Evolutionary conservation across 768 basidiomycete genomes (phyloP), one percentile per base, ranked within the genome.

Genomic region (Tephrocybe rancida): DNA sequence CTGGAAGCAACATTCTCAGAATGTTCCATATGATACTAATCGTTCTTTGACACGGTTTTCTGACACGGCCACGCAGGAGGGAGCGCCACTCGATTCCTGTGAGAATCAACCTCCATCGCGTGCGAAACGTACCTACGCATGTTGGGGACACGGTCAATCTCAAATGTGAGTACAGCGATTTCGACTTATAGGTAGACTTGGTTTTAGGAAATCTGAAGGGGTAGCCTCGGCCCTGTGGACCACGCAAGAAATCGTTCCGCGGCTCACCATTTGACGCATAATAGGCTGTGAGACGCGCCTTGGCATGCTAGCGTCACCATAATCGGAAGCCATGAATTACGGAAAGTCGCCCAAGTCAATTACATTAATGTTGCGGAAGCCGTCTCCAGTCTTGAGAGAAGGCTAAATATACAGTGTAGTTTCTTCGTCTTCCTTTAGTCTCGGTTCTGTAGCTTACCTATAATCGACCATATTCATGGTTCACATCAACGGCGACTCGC

Each of bases 401-500:
- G 2, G 25, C 26, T 30, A 52, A 45, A 38, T 32, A 45, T 29
- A 46, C 27, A 11, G 44, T 46, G 11, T 30, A 26, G 5, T 13
- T 25, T 22, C 24, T 24, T 38, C 35, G n/a, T n/a, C n/a, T n/a
- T n/a, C n/a, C n/a, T n/a, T n/a, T n/a, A 44, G 51, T 52, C 22
- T 52, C 51, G 44, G 51, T 45, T 38, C 29, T 41, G 21, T 21
- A 13, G 25, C 18, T 27, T 52, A 22, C 44, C 19, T 24, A 52
- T 14, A 35, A 52, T 52, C 37, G 35, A 26, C 35, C 25, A 45
- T 39, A n/a, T 37, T 4, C 26, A 29, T 26, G 43, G 43, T 45
- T 26, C 25, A 41, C 45, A 38, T 52, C 41, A 44, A 32, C 55
- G 50, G 55, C 39, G 27, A 52, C 29, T 41, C 35, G 51, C 47